Percentiles rank a stretch among this genome's conserved stretches.
These are phyloP conservation scores for Fusarium fracticaudum DNA, from an alignment of 2,329 filamentous ascomycete species.

Conservation along the genomic window DNA sequence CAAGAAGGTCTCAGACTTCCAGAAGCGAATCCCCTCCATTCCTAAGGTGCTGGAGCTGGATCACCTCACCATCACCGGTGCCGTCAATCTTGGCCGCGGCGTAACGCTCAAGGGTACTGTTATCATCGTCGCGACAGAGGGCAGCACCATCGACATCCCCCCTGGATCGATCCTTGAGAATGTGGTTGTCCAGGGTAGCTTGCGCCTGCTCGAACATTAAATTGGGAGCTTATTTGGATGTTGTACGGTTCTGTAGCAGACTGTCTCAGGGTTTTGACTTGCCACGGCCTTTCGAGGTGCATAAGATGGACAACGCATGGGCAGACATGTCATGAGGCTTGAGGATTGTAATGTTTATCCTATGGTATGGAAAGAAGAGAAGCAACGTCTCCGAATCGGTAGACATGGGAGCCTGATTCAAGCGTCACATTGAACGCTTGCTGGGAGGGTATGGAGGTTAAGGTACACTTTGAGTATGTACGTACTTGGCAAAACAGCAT, in stretches of 20 bases:
- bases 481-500: conserved; percentile 35
- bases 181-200: conserved; percentile 96
- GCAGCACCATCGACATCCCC: conserved; percentile 96
- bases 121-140: conserved; percentile 98
- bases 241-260: conserved; percentile 3
- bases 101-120: conserved; percentile 98
- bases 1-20: conserved; percentile 99
- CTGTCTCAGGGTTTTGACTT: conserved; percentile 9
- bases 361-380: neutral
- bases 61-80: conserved; percentile 96
- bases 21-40: conserved; percentile 86
- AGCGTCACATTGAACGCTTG: conserved; percentile 1
- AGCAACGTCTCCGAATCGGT: neutral
- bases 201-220: conserved; percentile 77
- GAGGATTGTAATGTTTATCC: neutral
- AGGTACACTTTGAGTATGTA: conserved; percentile 35
- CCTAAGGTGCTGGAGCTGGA: conserved; percentile 92
- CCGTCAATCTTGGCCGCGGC: conserved; percentile 94
- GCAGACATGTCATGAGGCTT: neutral
- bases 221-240: neutral
- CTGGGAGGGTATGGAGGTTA: conserved; percentile 11
- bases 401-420: neutral
- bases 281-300: conserved; percentile 6
- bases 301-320: conserved; percentile 6
- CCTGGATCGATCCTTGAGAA: conserved; percentile 98